These are phyloP conservation scores for Nymphaea colorata DNA, from an alignment of 164 flowering plant species.

Conservation along the genomic window DNA sequence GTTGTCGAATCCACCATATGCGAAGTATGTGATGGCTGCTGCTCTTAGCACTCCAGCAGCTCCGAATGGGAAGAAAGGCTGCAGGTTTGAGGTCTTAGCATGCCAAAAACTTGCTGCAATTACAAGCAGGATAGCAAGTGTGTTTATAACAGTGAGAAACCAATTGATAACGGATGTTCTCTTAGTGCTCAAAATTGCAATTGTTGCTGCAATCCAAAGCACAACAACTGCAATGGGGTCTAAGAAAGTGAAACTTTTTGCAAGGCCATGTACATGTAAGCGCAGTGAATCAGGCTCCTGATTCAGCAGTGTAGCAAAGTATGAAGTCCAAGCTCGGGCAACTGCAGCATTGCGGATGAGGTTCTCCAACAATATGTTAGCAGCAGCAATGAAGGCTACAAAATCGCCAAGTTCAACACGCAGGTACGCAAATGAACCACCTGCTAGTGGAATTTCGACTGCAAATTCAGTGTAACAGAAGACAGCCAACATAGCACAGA, in stretches of 20 bases:
- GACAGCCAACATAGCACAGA: conserved; percentile 33
- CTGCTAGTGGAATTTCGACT: conserved; percentile 36
- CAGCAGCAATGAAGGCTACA: conserved; percentile 30
- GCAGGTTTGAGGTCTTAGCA: conserved; percentile 15
- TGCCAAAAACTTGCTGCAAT: conserved; percentile 23
- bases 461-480: conserved; percentile 45
- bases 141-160: conserved; percentile 15
- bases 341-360: conserved; percentile 26
- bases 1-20: conserved; percentile 53
- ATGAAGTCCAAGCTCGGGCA: conserved; percentile 40
- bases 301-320: conserved; percentile 30
- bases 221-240: conserved; percentile 30
- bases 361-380: conserved; percentile 33
- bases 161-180: conserved; percentile 29
- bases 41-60: conserved; percentile 22
- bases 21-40: conserved; percentile 29
- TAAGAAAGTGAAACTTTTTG: conserved; percentile 19
- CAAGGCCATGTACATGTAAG: conserved; percentile 10
- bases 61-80: conserved; percentile 21
- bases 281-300: conserved; percentile 20
- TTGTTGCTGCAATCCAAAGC: conserved; percentile 9
- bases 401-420: conserved; percentile 20
- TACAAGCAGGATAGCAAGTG: conserved; percentile 18
- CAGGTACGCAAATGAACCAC: conserved; percentile 29
- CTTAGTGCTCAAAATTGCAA: conserved; percentile 20